A percentile compares a stretch with the other conserved stretches of the same genome.
These are phyloP conservation scores for Trichophyton schoenleinii DNA, from an alignment of 2,329 filamentous ascomycete genomes.

Conservation along the genomic window DNA sequence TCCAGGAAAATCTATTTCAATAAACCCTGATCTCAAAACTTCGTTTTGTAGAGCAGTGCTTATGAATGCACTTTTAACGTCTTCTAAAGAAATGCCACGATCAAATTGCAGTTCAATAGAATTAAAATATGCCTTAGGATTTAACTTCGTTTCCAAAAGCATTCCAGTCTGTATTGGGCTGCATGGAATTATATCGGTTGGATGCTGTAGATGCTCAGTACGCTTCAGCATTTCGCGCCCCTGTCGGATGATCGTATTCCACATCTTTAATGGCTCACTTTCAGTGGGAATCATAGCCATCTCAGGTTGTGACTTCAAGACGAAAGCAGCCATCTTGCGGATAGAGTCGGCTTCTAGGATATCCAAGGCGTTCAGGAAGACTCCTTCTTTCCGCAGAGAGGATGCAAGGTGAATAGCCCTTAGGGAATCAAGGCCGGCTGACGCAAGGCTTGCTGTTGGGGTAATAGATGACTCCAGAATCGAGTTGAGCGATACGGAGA, in stretches of 20 bases:
- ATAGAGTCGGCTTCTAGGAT: conserved; percentile 48
- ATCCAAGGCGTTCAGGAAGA: conserved; percentile 45
- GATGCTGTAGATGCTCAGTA: conserved; percentile 14
- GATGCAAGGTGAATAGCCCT: conserved; percentile 53
- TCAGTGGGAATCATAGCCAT: not conserved
- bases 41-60: conserved; percentile 45
- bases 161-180: conserved; percentile 67
- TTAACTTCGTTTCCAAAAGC: conserved; percentile 57
- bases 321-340: conserved; percentile 21
- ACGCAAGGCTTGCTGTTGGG: conserved; percentile 35
- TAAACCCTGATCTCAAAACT: conserved; percentile 63
- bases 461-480: conserved; percentile 31
- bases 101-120: conserved; percentile 54
- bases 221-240: conserved; percentile 33
- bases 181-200: conserved; percentile 44
- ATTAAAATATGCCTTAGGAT: conserved; percentile 60
- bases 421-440: conserved; percentile 55
- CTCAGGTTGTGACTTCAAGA: conserved; percentile 15
- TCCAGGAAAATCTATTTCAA: conserved; percentile 33
- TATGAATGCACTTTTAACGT: conserved; percentile 40
- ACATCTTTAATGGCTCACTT: conserved; percentile 11
- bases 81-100: conserved; percentile 20
- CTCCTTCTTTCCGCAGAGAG: conserved; percentile 45
- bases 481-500: conserved; percentile 33
- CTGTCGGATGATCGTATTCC: conserved; percentile 17